Conservation (phyloP, 768 basidiomycete genomes). For the Mycena pura region DNA sequence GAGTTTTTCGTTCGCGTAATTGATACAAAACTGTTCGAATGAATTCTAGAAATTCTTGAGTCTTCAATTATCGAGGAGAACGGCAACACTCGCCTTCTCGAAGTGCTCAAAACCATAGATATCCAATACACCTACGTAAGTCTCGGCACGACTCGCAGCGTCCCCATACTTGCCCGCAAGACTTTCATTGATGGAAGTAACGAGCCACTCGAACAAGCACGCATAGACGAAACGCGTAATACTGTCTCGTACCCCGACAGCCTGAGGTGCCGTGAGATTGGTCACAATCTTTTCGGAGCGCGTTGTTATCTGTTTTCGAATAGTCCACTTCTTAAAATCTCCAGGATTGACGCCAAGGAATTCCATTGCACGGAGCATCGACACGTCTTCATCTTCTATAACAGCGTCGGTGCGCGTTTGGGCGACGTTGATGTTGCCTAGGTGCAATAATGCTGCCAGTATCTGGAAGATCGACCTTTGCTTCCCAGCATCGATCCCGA, state of each 20-base stretch:
- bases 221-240: slow-evolving; percentile 99
- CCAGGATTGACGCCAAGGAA: slow-evolving; percentile 90
- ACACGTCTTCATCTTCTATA: slow-evolving; percentile 83
- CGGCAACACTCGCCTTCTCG: slow-evolving; percentile 71
- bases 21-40: slow-evolving; percentile 99
- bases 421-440: slow-evolving; percentile 94
- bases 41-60: slow-evolving; percentile 60
- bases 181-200: slow-evolving; percentile 96
- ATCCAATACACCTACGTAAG: slow-evolving; percentile 99
- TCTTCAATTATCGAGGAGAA: background rate
- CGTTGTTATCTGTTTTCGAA: slow-evolving; percentile 97
- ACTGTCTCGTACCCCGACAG: slow-evolving; percentile 93
- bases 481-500: slow-evolving; percentile 95
- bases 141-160: slow-evolving; percentile 88
- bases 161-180: slow-evolving; percentile 92
- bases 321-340: slow-evolving; percentile 98
- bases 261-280: slow-evolving; percentile 83
- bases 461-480: slow-evolving; percentile 98
- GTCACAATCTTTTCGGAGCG: slow-evolving; percentile 96
- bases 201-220: slow-evolving; percentile 98
- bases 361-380: slow-evolving; percentile 80
- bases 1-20: slow-evolving; percentile 97
- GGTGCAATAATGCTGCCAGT: slow-evolving; percentile 90
- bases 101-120: slow-evolving; percentile 98
- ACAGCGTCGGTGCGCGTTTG: slow-evolving; percentile 81